These are phyloP conservation scores for Saturnispora besseyi DNA, from an alignment of 805 yeast genomes.

Conservation along the genomic window DNA sequence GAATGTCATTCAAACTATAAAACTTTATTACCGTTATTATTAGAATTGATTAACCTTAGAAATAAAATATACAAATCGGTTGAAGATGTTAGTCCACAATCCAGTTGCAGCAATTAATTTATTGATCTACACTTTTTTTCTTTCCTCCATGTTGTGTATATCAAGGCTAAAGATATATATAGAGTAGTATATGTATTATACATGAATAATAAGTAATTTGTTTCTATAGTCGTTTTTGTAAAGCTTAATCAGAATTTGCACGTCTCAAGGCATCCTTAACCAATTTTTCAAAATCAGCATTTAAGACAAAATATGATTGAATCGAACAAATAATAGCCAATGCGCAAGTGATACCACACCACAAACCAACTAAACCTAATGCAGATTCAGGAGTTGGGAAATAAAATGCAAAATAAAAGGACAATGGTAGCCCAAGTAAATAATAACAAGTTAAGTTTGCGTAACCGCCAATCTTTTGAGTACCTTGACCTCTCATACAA, in stretches of 20 bases:
- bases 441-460: constrained; percentile 54
- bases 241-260: constrained; percentile 20
- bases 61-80: constrained; percentile 3
- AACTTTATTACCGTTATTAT: constrained; percentile 7
- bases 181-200: neutral
- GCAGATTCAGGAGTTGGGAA: constrained; percentile 25
- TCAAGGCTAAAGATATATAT: neutral
- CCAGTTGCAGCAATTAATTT: neutral
- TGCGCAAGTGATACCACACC: constrained; percentile 29
- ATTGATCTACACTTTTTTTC: neutral
- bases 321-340: constrained; percentile 35
- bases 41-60: constrained; percentile 12
- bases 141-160: neutral
- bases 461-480: constrained; percentile 48
- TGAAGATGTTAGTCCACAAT: neutral
- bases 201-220: no score
- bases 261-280: constrained; percentile 36
- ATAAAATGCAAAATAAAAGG: constrained; percentile 47
- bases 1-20: constrained; percentile 15
- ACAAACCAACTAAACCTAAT: constrained; percentile 32
- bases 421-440: constrained; percentile 59
- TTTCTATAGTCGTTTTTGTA: constrained; percentile 1
- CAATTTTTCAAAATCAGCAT: constrained; percentile 42
- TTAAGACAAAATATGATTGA: constrained; percentile 40
- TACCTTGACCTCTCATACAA: constrained; percentile 48